phyloP scores from a whole-genome alignment of 345 rosid genomes.

The Lepidium africanum region DNA sequence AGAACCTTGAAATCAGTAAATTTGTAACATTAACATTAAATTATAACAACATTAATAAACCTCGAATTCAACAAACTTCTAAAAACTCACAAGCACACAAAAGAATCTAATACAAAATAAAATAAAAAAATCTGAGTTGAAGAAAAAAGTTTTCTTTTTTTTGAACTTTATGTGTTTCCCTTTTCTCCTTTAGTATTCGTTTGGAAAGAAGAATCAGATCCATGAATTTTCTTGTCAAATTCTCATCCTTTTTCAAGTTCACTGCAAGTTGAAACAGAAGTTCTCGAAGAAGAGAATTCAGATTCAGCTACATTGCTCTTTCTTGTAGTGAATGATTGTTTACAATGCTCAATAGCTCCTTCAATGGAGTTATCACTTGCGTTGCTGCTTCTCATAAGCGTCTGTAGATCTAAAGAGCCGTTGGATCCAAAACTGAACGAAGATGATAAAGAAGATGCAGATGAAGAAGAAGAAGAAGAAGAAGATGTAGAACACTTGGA shows the following conservation, averaged over 20 bases:
- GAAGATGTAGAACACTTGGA: constrained; percentile 33
- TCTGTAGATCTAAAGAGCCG: constrained; percentile 39
- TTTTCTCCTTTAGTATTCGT: neutral
- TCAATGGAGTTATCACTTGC: constrained; percentile 58
- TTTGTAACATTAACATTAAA: constrained; percentile 6
- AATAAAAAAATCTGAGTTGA: neutral
- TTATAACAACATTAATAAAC: constrained; percentile 8
- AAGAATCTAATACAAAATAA: constrained; percentile 9
- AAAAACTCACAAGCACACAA: constrained; percentile 3
- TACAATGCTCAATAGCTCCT: constrained; percentile 94
- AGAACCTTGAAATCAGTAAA: constrained; percentile 10
- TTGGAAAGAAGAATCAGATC: constrained; percentile 13
- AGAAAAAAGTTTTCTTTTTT: constrained; percentile 13
- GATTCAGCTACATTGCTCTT: constrained; percentile 35
- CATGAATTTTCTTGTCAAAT: constrained; percentile 19
- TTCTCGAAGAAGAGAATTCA: constrained; percentile 38
- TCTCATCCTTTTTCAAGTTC: constrained; percentile 34
- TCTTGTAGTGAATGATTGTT: constrained; percentile 43
- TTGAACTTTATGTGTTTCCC: constrained; percentile 6
- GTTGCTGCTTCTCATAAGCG: constrained; percentile 59
- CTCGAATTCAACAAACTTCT: constrained; percentile 16
- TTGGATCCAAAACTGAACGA: constrained; percentile 62
- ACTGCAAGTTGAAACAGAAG: constrained; percentile 29
- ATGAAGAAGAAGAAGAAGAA: constrained; percentile 31
- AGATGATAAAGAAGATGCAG: constrained; percentile 50